These are phyloP conservation scores for Septoria linicola DNA, from an alignment of 2,329 filamentous ascomycete genomes.

Conservation along the genomic window DNA sequence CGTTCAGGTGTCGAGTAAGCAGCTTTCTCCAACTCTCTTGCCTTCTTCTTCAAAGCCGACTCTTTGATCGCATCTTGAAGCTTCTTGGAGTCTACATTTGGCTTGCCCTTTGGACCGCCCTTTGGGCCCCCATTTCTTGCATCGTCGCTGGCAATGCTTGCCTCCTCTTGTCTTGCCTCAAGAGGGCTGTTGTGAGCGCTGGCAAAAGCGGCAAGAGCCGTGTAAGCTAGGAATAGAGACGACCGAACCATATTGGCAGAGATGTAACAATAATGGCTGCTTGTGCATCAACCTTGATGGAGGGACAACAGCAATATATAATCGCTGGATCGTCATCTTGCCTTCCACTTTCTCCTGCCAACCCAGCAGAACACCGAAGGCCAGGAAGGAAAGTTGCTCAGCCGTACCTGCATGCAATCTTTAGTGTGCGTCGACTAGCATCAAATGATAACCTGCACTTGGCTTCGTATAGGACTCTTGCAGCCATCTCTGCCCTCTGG, in stretches of 20 bases:
- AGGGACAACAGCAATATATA: constrained; percentile 10
- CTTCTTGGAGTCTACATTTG: constrained; percentile 21
- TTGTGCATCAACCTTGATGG: constrained; percentile 16
- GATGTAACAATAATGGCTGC: background rate
- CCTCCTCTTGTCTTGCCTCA: constrained; percentile 12
- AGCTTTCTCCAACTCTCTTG: constrained; percentile 38
- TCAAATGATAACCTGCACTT: background rate
- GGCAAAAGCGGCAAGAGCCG: constrained; percentile 11
- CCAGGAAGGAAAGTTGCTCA: background rate
- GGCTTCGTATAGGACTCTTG: background rate
- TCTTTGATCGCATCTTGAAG: constrained; percentile 24
- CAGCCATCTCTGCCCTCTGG: constrained; percentile 2
- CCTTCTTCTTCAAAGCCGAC: constrained; percentile 26
- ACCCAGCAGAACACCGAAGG: background rate
- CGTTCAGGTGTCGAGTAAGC: constrained; percentile 40
- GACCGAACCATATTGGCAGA: constrained; percentile 16
- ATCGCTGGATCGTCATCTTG: background rate
- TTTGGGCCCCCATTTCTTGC: background rate
- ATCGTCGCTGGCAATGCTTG: background rate
- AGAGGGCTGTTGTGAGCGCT: constrained; percentile 11
- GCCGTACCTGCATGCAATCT: constrained; percentile 14
- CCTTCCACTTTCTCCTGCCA: background rate
- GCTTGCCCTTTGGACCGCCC: constrained; percentile 9
- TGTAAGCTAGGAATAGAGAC: constrained; percentile 6
- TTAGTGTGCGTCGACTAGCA: constrained; percentile 5